These are phyloP conservation scores for Termitomyces sp. DNA, from an alignment of 768 basidiomycete species.

Conservation along the genomic window DNA sequence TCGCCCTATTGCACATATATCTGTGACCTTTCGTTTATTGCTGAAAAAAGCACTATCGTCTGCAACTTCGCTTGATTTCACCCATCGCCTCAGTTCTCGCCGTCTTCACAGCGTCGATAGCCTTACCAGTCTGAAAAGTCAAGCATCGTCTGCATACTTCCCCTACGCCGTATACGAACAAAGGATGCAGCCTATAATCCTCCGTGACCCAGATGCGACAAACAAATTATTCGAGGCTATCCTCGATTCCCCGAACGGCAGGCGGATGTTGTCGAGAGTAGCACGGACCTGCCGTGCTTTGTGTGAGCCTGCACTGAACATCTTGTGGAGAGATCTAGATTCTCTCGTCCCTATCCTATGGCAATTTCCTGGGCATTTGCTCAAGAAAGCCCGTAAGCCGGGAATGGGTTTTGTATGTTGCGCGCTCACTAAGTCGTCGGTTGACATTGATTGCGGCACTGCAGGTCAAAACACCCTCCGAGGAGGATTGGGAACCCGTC, in stretches of 20 bases:
- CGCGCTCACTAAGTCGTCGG: background rate
- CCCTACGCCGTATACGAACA: conserved; percentile 44
- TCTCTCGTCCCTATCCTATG: conserved; percentile 69
- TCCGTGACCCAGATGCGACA: conserved; percentile 60
- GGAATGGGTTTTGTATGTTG: conserved; percentile 71
- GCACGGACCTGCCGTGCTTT: conserved; percentile 75
- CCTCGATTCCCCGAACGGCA: conserved; percentile 57
- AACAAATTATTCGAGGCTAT: conserved; percentile 46
- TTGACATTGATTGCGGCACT: background rate
- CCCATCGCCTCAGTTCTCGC: conserved; percentile 28
- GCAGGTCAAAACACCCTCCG: conserved; percentile 58
- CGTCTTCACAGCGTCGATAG: conserved; percentile 26
- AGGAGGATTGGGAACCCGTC: conserved; percentile 67
- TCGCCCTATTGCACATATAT: conserved; percentile 21
- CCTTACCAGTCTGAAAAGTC: conserved; percentile 20
- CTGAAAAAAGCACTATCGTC: conserved; percentile 32
- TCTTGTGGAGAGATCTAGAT: conserved; percentile 78
- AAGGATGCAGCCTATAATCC: conserved; percentile 48
- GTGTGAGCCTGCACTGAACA: conserved; percentile 65
- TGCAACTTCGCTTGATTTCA: conserved; percentile 13
- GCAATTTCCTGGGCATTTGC: conserved; percentile 62
- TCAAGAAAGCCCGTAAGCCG: conserved; percentile 70
- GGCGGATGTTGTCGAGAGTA: conserved; percentile 64
- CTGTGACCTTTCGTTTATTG: conserved; percentile 35
- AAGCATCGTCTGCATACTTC: conserved; percentile 28